These are phyloP conservation scores for Ganoderma boninense DNA, from an alignment of 1,284 basidiomycete species.

Conservation along the genomic window DNA sequence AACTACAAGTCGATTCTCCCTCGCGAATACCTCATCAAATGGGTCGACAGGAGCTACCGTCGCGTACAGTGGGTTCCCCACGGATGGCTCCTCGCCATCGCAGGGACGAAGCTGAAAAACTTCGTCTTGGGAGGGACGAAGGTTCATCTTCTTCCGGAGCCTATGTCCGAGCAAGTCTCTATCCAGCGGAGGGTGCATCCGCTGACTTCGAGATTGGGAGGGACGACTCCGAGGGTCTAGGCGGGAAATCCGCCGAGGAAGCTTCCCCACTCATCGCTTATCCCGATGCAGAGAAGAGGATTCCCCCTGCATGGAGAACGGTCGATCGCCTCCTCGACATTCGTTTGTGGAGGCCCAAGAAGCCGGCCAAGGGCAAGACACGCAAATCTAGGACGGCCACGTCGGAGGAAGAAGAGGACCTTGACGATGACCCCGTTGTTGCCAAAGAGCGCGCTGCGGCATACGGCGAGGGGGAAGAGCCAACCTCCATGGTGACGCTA, in stretches of 20 bases:
- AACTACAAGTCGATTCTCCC: slow-evolving; percentile 71
- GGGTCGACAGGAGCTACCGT: slow-evolving; percentile 79
- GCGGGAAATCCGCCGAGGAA: slow-evolving; percentile 45
- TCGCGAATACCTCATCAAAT: slow-evolving; percentile 92
- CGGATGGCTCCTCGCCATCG: slow-evolving; percentile 81
- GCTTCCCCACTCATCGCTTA: slow-evolving; percentile 46
- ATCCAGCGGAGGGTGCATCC: slow-evolving; percentile 38
- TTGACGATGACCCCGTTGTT: slow-evolving; percentile 27
- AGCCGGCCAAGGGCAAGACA: slow-evolving; percentile 17
- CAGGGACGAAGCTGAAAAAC: slow-evolving; percentile 70
- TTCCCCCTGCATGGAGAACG: slow-evolving; percentile 81
- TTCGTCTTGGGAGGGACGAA: slow-evolving; percentile 79
- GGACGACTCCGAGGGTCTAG: slow-evolving; percentile 46
- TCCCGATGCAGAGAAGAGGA: slow-evolving; percentile 68
- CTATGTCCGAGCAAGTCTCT: slow-evolving; percentile 38
- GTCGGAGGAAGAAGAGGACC: slow-evolving; percentile 41
- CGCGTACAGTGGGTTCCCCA: slow-evolving; percentile 90
- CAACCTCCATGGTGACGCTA: slow-evolving; percentile 61
- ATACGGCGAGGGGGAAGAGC: slow-evolving; percentile 66
- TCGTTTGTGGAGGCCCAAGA: slow-evolving; percentile 61
- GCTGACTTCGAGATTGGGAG: slow-evolving; percentile 33
- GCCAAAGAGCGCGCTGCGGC: slow-evolving; percentile 50
- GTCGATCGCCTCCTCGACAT: slow-evolving; percentile 85
- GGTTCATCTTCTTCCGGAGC: slow-evolving; percentile 68
- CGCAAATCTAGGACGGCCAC: slow-evolving; percentile 39